Evolutionary conservation across 305 asterid species (phyloP).

Genomic region (Rubia occidens): DNA sequence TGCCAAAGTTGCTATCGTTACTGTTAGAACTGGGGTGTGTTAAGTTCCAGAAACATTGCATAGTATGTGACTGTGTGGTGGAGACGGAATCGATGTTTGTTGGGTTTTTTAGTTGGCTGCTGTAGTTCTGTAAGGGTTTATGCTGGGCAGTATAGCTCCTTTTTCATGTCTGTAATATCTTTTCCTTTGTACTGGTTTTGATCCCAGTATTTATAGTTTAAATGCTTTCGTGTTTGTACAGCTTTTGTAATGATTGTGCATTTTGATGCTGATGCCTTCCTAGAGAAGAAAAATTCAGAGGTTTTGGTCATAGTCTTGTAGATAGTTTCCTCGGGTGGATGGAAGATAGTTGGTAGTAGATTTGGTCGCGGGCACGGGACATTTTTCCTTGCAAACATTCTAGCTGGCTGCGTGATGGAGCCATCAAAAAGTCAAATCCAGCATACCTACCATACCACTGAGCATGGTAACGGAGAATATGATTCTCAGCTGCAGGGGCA

Average conservation of each 20-base stretch:
- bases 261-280: neutral
- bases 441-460: constrained; percentile 27
- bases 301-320: neutral
- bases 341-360: too few species aligned
- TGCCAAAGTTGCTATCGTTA: neutral
- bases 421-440: constrained; percentile 33
- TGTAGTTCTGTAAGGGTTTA: neutral
- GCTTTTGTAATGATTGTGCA: constrained; percentile 4
- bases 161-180: neutral
- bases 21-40: neutral
- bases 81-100: neutral
- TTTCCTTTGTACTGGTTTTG: neutral
- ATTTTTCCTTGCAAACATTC: constrained; percentile 24
- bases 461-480: constrained; percentile 31
- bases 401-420: constrained; percentile 36
- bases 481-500: constrained; percentile 37
- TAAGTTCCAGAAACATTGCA: neutral
- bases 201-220: neutral
- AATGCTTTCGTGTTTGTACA: neutral
- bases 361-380: constrained; percentile 10
- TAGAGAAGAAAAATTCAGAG: neutral
- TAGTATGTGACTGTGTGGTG: neutral
- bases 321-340: too few species aligned
- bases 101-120: neutral
- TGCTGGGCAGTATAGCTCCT: neutral